Conservation (phyloP, 2,329 filamentous ascomycete genomes). For the Capronia epimyces region DNA sequence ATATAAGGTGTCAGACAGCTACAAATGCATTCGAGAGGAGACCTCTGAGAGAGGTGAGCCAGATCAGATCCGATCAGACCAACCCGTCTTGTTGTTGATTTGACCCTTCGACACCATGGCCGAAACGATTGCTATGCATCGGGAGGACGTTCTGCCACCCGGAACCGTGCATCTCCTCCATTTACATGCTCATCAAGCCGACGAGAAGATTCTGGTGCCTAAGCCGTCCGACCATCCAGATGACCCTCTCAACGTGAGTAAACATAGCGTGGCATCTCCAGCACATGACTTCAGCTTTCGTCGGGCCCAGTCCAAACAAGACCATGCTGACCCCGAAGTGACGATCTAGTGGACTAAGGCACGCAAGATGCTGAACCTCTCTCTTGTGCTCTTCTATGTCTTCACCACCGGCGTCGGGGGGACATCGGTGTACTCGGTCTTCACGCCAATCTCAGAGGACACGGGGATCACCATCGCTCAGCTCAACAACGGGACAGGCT, state of each 20-base stretch:
- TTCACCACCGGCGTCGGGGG: conserved; percentile 33
- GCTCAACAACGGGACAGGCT: conserved; percentile 46
- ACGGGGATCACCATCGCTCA: conserved; percentile 41
- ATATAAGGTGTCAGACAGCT: no score
- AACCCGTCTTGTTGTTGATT: no score
- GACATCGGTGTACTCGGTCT: conserved; percentile 35
- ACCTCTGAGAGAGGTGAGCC: no score
- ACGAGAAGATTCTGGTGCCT: conserved; percentile 35
- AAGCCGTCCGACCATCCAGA: conserved; percentile 38
- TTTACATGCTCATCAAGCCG: conserved; percentile 25
- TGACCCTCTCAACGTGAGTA: conserved; percentile 39
- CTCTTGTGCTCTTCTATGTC: conserved; percentile 32
- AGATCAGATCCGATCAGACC: no score
- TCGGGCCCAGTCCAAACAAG: no score
- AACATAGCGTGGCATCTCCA: no score
- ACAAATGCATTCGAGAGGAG: no score
- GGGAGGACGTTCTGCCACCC: no score
- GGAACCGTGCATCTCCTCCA: conserved; percentile 39
- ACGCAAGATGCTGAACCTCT: conserved; percentile 7
- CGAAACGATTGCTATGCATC: no score
- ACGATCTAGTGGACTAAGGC: conserved; percentile 31
- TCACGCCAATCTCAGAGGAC: conserved; percentile 38
- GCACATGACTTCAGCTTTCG: no score
- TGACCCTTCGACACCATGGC: no score
- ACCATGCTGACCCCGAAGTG: no score